phyloP scores from a whole-genome alignment of 192 early-diverging fungal genomes.

The Thamnidium elegans region DNA sequence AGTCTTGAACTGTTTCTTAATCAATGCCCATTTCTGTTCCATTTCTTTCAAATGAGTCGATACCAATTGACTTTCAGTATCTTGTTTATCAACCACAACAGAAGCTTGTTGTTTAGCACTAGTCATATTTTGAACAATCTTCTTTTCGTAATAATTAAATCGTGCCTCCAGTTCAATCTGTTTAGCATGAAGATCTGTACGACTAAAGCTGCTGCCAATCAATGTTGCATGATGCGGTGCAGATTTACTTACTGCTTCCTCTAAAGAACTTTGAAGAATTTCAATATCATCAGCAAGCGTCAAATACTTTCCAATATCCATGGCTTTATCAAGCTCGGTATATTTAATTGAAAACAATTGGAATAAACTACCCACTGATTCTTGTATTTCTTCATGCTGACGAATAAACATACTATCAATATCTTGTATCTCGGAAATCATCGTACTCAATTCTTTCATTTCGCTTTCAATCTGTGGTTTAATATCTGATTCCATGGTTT shows the following conservation, averaged over 20 bases:
- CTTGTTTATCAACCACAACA: not conserved
- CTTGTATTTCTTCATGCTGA: slow-evolving; percentile 34
- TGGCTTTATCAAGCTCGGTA: slow-evolving; percentile 26
- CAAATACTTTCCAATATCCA: slow-evolving; percentile 32
- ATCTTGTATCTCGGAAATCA: not conserved
- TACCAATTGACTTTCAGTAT: not conserved
- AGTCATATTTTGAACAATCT: slow-evolving; percentile 9
- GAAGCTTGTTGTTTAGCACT: slow-evolving; percentile 1
- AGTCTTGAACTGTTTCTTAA: slow-evolving; percentile 15
- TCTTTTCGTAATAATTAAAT: slow-evolving; percentile 38
- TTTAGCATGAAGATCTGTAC: slow-evolving; percentile 37
- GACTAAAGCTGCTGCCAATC: slow-evolving; percentile 21
- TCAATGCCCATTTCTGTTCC: slow-evolving; percentile 3
- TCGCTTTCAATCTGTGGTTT: slow-evolving; percentile 10
- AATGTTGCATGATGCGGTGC: slow-evolving; percentile 21
- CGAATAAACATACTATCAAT: slow-evolving; percentile 26
- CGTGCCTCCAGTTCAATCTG: slow-evolving; percentile 42
- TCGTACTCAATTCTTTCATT: slow-evolving; percentile 1
- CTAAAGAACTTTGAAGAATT: slow-evolving; percentile 33
- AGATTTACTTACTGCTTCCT: slow-evolving; percentile 32
- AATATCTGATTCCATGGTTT: slow-evolving; percentile 5
- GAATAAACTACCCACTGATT: slow-evolving; percentile 24
- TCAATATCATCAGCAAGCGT: slow-evolving; percentile 37
- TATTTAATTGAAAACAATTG: slow-evolving; percentile 29
- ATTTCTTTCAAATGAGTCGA: slow-evolving; percentile 6